Conservation (phyloP, 2,329 filamentous ascomycete genomes). For the Curvularia sp. region DNA sequence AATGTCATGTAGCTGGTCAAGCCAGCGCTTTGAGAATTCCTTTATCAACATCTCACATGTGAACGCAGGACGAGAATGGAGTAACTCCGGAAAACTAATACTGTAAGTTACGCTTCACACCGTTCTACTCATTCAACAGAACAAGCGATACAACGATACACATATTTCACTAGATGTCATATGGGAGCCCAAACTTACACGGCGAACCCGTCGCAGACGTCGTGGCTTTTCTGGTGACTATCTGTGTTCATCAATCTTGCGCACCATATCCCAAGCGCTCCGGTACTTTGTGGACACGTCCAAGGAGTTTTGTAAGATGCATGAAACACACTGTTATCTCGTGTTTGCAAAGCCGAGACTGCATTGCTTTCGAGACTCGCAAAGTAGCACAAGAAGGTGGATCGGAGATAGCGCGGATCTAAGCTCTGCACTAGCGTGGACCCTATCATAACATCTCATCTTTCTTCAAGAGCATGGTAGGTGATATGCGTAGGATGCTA, state of each 20-base stretch:
- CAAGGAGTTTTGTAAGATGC: neutral
- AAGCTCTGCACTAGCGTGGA: neutral
- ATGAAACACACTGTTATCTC: neutral
- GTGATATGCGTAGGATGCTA: neutral
- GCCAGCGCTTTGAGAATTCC: neutral
- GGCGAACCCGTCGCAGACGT: neutral
- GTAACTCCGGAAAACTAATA: neutral
- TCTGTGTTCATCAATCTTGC: neutral
- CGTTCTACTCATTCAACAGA: neutral
- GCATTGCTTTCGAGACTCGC: neutral
- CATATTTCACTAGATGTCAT: neutral
- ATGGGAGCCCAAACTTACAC: neutral
- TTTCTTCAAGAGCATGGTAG: neutral
- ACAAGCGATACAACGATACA: neutral
- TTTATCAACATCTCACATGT: neutral
- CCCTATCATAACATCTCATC: neutral
- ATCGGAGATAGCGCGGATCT: slow-evolving; percentile 2
- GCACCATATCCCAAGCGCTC: neutral
- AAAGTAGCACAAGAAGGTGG: neutral
- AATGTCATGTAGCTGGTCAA: neutral
- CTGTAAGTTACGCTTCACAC: neutral
- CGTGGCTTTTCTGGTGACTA: neutral
- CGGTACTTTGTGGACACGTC: neutral
- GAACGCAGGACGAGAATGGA: neutral
- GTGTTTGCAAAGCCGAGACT: neutral